Base-by-base conservation (phyloP, 345 rosid genomes). In the Gossypium mustelinum region DNA sequence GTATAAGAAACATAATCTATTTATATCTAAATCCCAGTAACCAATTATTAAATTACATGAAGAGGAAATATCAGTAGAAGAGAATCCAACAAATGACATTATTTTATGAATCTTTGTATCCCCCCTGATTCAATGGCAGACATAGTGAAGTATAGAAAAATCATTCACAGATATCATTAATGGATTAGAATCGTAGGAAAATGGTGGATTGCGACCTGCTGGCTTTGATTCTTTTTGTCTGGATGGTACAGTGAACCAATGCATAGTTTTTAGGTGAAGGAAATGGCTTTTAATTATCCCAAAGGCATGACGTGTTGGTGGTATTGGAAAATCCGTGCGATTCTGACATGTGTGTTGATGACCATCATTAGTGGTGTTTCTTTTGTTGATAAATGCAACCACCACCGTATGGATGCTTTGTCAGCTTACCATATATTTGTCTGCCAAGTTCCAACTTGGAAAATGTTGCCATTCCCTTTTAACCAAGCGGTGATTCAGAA, bases 341-440 rank as follows among this genome's bases (percentile, higher is more conserved):
- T 17, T 17, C 17, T 60, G 77, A 73, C 74, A 48, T 29, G 45
- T 22, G 79, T 62, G 17, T 66, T 63, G 11, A 52, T 59, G 22
- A 54, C 16, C 20, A 10, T 34, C 20, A 10, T 34, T 41, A 66
- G 77, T 68, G 74, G 74, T 41, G 39, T 22, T 66, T 14, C 14
- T 52, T 51, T 52, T 52, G 57, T 17, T 57, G 74, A 73, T 68
- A 73, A 51, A 58, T 60, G 57, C 64, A 78, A 73, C 77, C 51
- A 14, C 7, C 7, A 34, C 70, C 13, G 34, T 59, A 41, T 78
- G 81, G 74, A 60, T 73, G 77, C 74, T 59, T 73, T 73, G 77
- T 78, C 81, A 78, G 11, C 81, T 41, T 22, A 1, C n/a, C 9
- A 22, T n/a, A 22, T 39, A 22, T 29, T 73, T 59, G 81, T 58